Percentiles rank a stretch among this genome's conserved stretches.
Evolutionary conservation across 2,329 filamentous ascomycete genomes (phyloP).

Genomic region (Peltaster fructicola): DNA sequence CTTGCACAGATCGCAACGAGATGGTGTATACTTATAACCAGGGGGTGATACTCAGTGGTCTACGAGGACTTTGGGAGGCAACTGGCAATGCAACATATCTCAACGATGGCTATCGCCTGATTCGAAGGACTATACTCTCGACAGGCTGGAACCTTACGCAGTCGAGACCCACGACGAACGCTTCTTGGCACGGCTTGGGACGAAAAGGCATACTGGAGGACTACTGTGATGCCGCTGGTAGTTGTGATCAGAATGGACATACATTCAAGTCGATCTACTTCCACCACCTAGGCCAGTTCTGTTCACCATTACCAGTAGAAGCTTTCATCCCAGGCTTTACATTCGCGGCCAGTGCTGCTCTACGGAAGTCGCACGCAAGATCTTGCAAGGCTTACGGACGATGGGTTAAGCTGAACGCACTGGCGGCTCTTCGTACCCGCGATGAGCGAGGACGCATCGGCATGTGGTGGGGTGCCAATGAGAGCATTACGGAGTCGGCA

Average conservation of each 20-base stretch:
- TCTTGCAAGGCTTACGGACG: constrained; percentile 48
- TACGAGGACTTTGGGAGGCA: constrained; percentile 63
- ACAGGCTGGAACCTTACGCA: constrained; percentile 66
- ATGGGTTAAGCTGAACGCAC: constrained; percentile 68
- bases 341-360: constrained; percentile 17
- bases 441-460: constrained; percentile 57
- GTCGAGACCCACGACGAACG: constrained; percentile 4
- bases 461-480: constrained; percentile 57
- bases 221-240: constrained; percentile 54
- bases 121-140: constrained; percentile 55
- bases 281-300: constrained; percentile 72
- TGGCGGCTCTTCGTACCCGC: constrained; percentile 53
- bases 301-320: constrained; percentile 40
- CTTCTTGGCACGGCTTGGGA: constrained; percentile 55
- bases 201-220: constrained; percentile 71
- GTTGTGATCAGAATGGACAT: constrained; percentile 68
- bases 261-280: constrained; percentile 96
- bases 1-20: constrained; percentile 57
- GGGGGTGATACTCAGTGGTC: constrained; percentile 70
- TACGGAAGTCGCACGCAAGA: constrained; percentile 31
- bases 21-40: constrained; percentile 97
- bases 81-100: constrained; percentile 57
- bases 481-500: constrained; percentile 9
- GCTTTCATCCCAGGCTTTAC: constrained; percentile 30
- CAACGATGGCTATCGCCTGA: constrained; percentile 57